Evolutionary conservation across 1,284 basidiomycete genomes (phyloP), one percentile per base, ranked within the genome.

Genomic region (Pascua sp.): DNA sequence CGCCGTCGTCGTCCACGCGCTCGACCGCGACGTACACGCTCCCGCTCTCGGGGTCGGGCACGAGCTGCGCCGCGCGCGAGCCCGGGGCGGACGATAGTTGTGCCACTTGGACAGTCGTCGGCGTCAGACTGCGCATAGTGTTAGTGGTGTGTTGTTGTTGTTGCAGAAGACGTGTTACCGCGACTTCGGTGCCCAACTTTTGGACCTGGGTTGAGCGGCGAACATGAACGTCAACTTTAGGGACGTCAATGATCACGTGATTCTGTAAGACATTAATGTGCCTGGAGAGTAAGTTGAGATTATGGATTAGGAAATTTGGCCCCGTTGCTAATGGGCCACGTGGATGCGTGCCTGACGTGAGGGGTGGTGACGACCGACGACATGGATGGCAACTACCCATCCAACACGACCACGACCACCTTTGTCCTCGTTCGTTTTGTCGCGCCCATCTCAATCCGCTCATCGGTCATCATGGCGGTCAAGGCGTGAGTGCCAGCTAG

Each of bases 21-120:
- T 89, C 87, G 1, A 85, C 83, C 8, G 67, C 63, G 5, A 81
- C 79, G 72, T 86, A 89, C 36, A 85, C 71, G 0, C 77, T 77
- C 63, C 84, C 81, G 63, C 83, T 82, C 72, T 91, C 89, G 32
- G 86, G 79, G 77, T 91, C 88, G 60, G 88, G 55, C 44, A 63
- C 61, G 40, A 68, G 46, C 42, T 57, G 63, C 11, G 59, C 54
- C 2, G 49, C 57, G 36, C 50, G 53, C 15, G 47, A 51, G 24
- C 24, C 24, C 24, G 7, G 24, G 3, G 24, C 24, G 24, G 4
- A 3, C 3, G 24, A 32, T 32, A 32, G 24, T 32, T 32, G 24
- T 15, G 52, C 57, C 1, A 64, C 58, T 42, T 56, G 53, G 11
- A 66, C 60, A 15, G 53, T 52, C 16, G 64, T 69, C 2, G 65